These are phyloP conservation scores for Lotus japonicus DNA, from an alignment of 306 rosid genomes.

Conservation along the genomic window DNA sequence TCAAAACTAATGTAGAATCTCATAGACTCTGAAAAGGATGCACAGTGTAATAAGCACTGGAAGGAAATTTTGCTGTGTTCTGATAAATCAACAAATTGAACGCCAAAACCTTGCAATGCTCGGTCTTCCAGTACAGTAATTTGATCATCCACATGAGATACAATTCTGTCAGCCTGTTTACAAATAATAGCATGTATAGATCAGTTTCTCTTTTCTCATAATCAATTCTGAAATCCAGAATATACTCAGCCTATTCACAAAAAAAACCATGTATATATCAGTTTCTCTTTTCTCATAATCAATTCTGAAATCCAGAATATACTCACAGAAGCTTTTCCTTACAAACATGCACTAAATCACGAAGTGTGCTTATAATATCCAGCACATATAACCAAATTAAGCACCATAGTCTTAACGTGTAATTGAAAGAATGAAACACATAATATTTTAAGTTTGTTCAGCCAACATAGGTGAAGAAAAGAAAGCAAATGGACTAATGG, in stretches of 20 bases:
- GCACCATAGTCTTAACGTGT: not conserved
- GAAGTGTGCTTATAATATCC: not conserved
- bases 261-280: not conserved
- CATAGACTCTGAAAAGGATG: not conserved
- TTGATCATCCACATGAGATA: not conserved
- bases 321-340: too few species aligned
- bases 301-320: too few species aligned
- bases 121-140: not conserved
- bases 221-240: too few species aligned
- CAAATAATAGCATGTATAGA: not conserved
- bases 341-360: too few species aligned
- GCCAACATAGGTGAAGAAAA: not conserved
- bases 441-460: not conserved
- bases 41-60: not conserved
- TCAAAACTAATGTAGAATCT: not conserved
- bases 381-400: not conserved
- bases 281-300: too few species aligned
- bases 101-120: not conserved
- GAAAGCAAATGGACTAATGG: not conserved
- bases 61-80: not conserved
- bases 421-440: not conserved
- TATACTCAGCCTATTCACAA: not conserved
- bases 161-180: conserved; percentile 1
- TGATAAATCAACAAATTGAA: conserved; percentile 4
- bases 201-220: too few species aligned